Base-by-base conservation (phyloP, 148 eudicot genomes). In the Dianthus caryophyllus region DNA sequence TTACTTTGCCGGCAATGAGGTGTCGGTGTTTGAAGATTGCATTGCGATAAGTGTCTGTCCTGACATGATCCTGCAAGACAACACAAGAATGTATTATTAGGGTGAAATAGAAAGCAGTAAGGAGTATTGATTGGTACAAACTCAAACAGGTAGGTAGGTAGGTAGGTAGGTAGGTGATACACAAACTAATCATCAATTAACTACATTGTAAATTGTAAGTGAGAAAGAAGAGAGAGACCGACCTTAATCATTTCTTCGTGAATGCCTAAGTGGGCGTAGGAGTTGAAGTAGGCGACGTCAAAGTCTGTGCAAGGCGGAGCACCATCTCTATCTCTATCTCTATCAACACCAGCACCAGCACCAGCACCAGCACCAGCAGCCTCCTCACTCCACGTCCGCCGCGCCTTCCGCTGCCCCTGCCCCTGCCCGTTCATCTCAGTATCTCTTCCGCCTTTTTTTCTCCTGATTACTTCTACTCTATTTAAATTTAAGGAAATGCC, bases 241-340 rank as follows among this genome's bases (percentile, higher is more conserved):
- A 94, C 98, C 96, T 90, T 94, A 56, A 94, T 94, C 99, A 94
- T 94, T 67, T 94, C 97, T 76, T 90, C 96, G 67, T 94, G 99
- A 70, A 94, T 94, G 66, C 99, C 99, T 16, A 94, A 83, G 68
- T 94, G 96, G 70, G 97, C 73, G 65, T 94, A 94, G n/a, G 99
- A 90, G 60, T 94, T 82, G 61, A 94, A 94, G 67, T 94, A 94
- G 47, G 99, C 99, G 67, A 78, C 78, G 64, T 94, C 99, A 49
- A 86, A 94, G 54, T 90, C 90, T n/a, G 99, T 94, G 59, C 93
- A 84, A 5, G 96, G 92, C 56, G 81, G 80, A 29, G 83, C 53
- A 5, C 67, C 65, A 59, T n/a, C 69, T 39, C 21, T 62, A n/a
- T 20, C 61, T 10, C 21, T 71, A 9, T n/a, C 68, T 13, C 31